Evolutionary conservation across 768 basidiomycete species (phyloP).

Genomic region (Pleurotus tuoliensis): DNA sequence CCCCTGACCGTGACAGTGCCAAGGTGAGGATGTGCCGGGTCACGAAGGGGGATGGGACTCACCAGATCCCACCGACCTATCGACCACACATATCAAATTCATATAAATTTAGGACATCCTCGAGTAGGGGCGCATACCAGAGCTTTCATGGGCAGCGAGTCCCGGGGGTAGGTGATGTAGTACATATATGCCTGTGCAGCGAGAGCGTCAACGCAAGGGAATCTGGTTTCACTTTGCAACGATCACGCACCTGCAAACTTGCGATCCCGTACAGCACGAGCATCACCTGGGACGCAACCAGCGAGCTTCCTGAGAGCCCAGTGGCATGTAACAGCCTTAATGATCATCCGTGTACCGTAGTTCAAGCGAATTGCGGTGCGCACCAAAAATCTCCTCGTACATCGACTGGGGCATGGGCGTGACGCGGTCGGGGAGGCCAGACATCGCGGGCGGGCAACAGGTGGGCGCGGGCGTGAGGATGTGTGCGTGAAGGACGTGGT

Average conservation of each 20-base stretch:
- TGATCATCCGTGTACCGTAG: too few relatives aligned
- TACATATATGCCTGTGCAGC: background rate
- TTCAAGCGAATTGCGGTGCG: background rate
- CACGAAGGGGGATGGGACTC: background rate
- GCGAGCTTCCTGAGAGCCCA: background rate
- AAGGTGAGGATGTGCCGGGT: background rate
- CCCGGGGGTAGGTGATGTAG: background rate
- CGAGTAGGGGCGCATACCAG: background rate
- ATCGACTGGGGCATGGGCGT: constrained; percentile 1
- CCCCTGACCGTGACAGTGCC: background rate
- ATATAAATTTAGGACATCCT: background rate
- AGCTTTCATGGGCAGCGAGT: background rate
- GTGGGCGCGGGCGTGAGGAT: too few relatives aligned
- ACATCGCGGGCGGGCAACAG: background rate
- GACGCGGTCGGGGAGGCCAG: constrained; percentile 6
- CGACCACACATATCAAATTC: background rate
- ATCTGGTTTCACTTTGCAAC: background rate
- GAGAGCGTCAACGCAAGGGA: background rate
- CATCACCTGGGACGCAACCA: background rate
- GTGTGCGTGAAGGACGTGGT: too few relatives aligned
- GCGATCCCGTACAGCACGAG: constrained; percentile 1
- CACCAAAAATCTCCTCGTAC: constrained; percentile 3
- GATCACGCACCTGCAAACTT: background rate
- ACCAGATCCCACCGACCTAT: background rate
- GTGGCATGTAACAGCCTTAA: too few relatives aligned